These are phyloP conservation scores for Lotmaria passim DNA, from an alignment of 208 protist genomes.

Conservation along the genomic window DNA sequence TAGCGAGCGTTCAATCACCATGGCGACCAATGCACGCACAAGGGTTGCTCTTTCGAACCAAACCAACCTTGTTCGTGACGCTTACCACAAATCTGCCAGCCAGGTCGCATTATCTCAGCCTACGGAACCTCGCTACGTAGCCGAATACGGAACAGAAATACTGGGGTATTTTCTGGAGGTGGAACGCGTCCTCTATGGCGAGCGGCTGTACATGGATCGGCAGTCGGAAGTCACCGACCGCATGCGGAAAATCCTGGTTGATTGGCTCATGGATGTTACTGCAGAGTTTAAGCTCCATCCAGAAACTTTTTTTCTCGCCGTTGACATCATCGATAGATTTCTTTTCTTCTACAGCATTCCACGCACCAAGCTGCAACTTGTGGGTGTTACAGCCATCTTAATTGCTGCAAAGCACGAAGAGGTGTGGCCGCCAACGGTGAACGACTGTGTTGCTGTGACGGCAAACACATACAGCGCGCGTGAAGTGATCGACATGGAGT, in stretches of 20 bases:
- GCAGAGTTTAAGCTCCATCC: conserved; percentile 94
- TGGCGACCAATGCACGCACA: conserved; percentile 22
- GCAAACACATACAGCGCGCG: conserved; percentile 87
- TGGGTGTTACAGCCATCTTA: conserved; percentile 88
- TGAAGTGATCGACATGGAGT: conserved; percentile 85
- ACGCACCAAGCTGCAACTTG: conserved; percentile 81
- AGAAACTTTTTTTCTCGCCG: conserved; percentile 97
- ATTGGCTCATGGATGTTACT: conserved; percentile 97
- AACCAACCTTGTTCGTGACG: conserved; percentile 34
- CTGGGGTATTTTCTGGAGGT: conserved; percentile 72
- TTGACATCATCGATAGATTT: conserved; percentile 96
- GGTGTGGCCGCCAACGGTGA: conserved; percentile 86
- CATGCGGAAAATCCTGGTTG: conserved; percentile 97
- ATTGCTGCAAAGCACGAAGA: conserved; percentile 93
- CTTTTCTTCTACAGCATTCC: conserved; percentile 65
- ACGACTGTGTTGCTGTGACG: conserved; percentile 93
- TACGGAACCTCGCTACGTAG: conserved; percentile 16
- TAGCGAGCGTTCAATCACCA: not conserved
- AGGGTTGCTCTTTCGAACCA: conserved; percentile 39
- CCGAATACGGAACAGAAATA: conserved; percentile 79
- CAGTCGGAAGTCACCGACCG: conserved; percentile 93
- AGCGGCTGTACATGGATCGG: conserved; percentile 60
- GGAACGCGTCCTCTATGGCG: conserved; percentile 50
- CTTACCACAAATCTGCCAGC: conserved; percentile 5
- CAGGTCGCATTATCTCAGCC: not conserved